Evolutionary conservation across 1,284 basidiomycete genomes (phyloP).

Genomic region (Gomphus bonarii): DNA sequence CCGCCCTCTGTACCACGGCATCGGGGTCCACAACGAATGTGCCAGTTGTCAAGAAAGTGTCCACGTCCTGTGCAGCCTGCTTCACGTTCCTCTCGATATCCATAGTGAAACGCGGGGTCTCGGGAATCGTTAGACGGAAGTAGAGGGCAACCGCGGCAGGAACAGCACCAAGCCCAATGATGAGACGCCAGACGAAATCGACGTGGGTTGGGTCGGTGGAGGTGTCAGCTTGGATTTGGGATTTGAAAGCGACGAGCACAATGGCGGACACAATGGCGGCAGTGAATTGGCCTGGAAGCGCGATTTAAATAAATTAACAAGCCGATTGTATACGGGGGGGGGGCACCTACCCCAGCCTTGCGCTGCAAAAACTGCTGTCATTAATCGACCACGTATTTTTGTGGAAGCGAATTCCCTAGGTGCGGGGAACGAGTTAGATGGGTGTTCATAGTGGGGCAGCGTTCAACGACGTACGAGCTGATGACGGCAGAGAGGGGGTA

Average conservation of each 20-base stretch:
- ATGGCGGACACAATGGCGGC: constrained; percentile 65
- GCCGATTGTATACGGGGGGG: constrained; percentile 25
- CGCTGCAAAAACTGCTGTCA: constrained; percentile 59
- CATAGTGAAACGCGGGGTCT: constrained; percentile 83
- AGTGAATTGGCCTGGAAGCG: constrained; percentile 17
- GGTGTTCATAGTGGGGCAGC: background rate
- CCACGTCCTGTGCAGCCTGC: constrained; percentile 60
- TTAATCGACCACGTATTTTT: constrained; percentile 60
- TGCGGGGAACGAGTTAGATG: constrained; percentile 13
- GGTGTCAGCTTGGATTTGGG: constrained; percentile 37
- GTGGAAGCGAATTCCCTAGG: constrained; percentile 63
- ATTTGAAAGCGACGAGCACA: constrained; percentile 61
- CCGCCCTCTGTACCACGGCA: constrained; percentile 43
- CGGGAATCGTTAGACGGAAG: constrained; percentile 70
- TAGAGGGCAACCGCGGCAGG: constrained; percentile 61
- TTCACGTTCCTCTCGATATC: constrained; percentile 79
- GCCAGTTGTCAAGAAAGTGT: constrained; percentile 50
- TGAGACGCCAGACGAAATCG: constrained; percentile 58
- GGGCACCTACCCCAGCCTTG: constrained; percentile 63
- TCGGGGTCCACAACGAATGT: constrained; percentile 44
- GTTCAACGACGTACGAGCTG: constrained; percentile 28
- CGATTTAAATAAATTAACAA: background rate
- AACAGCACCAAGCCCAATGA: constrained; percentile 62
- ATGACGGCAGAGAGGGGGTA: constrained; percentile 60
- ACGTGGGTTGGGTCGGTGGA: constrained; percentile 32